Evolutionary conservation across 1,284 basidiomycete genomes (phyloP).

Genomic region (Sutorius eximius): DNA sequence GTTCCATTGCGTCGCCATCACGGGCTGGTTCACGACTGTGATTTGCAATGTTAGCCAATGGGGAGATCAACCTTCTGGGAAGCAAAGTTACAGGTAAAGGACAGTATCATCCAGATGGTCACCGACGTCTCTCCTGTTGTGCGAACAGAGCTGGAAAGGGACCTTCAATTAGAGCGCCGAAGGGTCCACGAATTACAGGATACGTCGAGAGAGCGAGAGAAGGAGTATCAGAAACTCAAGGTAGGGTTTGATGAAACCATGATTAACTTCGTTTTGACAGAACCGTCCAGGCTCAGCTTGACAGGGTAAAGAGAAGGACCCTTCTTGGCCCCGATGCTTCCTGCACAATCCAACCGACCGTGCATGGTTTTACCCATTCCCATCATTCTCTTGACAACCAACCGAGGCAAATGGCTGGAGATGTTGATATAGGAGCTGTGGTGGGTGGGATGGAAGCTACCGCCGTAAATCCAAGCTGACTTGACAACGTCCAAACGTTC

Average conservation of each 20-base stretch:
- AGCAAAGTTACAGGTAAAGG: slow-evolving; percentile 61
- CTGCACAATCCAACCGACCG: slow-evolving; percentile 15
- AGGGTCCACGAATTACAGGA: slow-evolving; percentile 74
- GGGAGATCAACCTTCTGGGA: slow-evolving; percentile 69
- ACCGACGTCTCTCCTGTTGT: slow-evolving; percentile 2
- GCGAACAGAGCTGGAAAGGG: slow-evolving; percentile 65
- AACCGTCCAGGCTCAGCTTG: slow-evolving; percentile 50
- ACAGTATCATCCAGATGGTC: not conserved
- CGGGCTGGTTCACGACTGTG: slow-evolving; percentile 1
- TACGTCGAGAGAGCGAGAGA: slow-evolving; percentile 69
- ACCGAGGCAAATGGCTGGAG: slow-evolving; percentile 21
- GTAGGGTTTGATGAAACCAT: slow-evolving; percentile 35
- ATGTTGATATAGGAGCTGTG: slow-evolving; percentile 53
- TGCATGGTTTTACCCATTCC: slow-evolving; percentile 15
- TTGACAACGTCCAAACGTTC: not conserved
- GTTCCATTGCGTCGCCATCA: slow-evolving; percentile 1
- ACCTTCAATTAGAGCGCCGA: slow-evolving; percentile 74
- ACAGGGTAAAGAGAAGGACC: slow-evolving; percentile 78
- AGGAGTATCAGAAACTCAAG: slow-evolving; percentile 85
- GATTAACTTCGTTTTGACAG: slow-evolving; percentile 55
- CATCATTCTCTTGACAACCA: slow-evolving; percentile 22
- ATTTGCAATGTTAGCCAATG: slow-evolving; percentile 53
- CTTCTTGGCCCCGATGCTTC: slow-evolving; percentile 47
- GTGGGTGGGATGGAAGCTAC: slow-evolving; percentile 70
- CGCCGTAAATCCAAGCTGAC: slow-evolving; percentile 44